A percentile compares a stretch with the other conserved stretches of the same genome.
phyloP scores from a whole-genome alignment of 2,329 filamentous ascomycete genomes.

The Apiospora arundinis region DNA sequence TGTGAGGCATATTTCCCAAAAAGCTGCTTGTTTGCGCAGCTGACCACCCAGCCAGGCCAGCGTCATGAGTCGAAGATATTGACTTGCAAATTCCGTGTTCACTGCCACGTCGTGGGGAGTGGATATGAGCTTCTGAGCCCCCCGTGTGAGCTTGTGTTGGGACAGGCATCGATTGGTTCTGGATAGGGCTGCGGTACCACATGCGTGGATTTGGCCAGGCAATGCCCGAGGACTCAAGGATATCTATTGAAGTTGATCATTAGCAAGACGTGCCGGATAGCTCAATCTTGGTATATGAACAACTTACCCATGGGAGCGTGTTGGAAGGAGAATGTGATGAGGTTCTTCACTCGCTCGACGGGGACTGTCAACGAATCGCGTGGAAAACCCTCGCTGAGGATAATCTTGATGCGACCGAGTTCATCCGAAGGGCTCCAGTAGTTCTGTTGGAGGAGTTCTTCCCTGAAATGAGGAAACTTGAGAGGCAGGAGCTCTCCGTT shows the following conservation, averaged over 20 bases:
- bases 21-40: slow-evolving; percentile 31
- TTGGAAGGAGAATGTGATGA: slow-evolving; percentile 83
- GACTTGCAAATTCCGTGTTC: slow-evolving; percentile 30
- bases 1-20: slow-evolving; percentile 37
- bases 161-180: slow-evolving; percentile 47
- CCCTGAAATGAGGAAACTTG: slow-evolving; percentile 75
- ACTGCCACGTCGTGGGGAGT: slow-evolving; percentile 61
- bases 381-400: slow-evolving; percentile 76
- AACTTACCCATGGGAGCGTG: slow-evolving; percentile 77
- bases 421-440: slow-evolving; percentile 76
- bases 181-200: slow-evolving; percentile 61
- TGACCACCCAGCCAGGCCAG: slow-evolving; percentile 29
- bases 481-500: slow-evolving; percentile 66
- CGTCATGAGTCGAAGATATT: slow-evolving; percentile 28
- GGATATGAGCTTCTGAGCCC: slow-evolving; percentile 62
- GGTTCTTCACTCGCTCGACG: slow-evolving; percentile 72
- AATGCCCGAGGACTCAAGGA: slow-evolving; percentile 75
- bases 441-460: slow-evolving; percentile 70
- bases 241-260: slow-evolving; percentile 54
- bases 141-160: slow-evolving; percentile 51
- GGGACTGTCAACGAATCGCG: slow-evolving; percentile 57
- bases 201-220: slow-evolving; percentile 80
- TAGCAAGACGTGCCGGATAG: slow-evolving; percentile 12
- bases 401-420: slow-evolving; percentile 75
- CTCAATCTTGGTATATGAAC: background rate